A percentile compares a stretch with the other conserved stretches of the same genome.
These are phyloP conservation scores for Ceratobasidium theobromae DNA, from an alignment of 1,284 basidiomycete species.

Conservation along the genomic window DNA sequence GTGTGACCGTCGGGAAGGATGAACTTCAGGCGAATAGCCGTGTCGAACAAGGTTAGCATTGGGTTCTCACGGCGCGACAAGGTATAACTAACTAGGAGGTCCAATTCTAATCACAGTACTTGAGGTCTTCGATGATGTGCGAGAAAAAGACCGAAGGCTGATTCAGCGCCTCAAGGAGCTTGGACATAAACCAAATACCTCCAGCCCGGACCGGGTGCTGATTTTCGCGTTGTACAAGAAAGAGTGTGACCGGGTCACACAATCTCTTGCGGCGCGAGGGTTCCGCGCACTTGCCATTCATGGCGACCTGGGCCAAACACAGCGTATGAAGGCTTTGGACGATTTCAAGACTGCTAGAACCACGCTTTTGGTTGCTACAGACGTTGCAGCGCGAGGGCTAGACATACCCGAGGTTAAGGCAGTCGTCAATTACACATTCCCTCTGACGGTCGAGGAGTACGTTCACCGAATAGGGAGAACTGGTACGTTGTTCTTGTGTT, in stretches of 20 bases:
- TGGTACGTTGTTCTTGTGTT: slow-evolving; percentile 49
- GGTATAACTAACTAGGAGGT: not conserved
- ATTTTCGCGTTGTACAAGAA: slow-evolving; percentile 99
- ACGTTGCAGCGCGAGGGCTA: slow-evolving; percentile 94
- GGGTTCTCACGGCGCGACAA: not conserved
- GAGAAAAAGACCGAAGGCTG: slow-evolving; percentile 75
- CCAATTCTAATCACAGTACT: slow-evolving; percentile 48
- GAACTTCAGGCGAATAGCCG: slow-evolving; percentile 93
- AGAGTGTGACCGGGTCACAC: slow-evolving; percentile 88
- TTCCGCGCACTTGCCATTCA: slow-evolving; percentile 88
- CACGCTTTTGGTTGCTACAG: slow-evolving; percentile 90
- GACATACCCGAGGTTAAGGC: slow-evolving; percentile 96
- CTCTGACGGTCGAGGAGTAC: slow-evolving; percentile 92
- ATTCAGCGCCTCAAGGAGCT: slow-evolving; percentile 19
- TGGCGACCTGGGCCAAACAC: slow-evolving; percentile 88
- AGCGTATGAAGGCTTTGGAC: slow-evolving; percentile 84
- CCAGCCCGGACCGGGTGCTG: slow-evolving; percentile 53
- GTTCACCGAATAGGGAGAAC: slow-evolving; percentile 97
- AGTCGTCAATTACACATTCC: slow-evolving; percentile 96
- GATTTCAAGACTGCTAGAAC: slow-evolving; percentile 86
- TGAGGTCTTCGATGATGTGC: slow-evolving; percentile 86
- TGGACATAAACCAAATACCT: slow-evolving; percentile 20
- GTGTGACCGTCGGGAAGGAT: slow-evolving; percentile 94
- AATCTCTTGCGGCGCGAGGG: slow-evolving; percentile 74
- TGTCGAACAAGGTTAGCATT: slow-evolving; percentile 63